Evolutionary conservation across 2,329 filamentous ascomycete genomes (phyloP).

Genomic region (Ceratocystis huliohia): DNA sequence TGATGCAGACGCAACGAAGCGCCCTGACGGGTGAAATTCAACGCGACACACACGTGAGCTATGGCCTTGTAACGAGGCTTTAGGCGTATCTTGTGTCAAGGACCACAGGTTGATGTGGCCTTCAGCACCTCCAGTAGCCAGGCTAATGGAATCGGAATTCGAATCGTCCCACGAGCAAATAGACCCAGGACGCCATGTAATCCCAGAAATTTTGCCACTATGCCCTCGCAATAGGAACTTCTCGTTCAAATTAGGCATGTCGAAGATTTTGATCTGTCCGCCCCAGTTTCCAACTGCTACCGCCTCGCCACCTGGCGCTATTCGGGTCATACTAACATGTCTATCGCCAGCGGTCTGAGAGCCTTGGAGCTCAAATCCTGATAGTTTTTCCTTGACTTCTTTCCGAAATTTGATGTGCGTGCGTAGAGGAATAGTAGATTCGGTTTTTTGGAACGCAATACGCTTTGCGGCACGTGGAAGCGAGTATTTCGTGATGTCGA

Average conservation of each 20-base stretch:
- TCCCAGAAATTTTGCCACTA: conserved; percentile 74
- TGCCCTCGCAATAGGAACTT: conserved; percentile 69
- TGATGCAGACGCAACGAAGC: conserved; percentile 81
- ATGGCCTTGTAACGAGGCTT: conserved; percentile 73
- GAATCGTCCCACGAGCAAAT: conserved; percentile 60
- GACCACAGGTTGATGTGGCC: conserved; percentile 85
- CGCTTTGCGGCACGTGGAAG: conserved; percentile 69
- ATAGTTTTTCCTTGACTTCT: conserved; percentile 67
- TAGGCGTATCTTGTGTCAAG: conserved; percentile 68
- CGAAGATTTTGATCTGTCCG: conserved; percentile 74
- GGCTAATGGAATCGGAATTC: conserved; percentile 61
- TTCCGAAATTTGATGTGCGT: conserved; percentile 91
- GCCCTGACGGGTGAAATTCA: conserved; percentile 86
- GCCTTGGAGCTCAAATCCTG: conserved; percentile 79
- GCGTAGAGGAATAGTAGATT: conserved; percentile 70
- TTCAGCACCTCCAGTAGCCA: conserved; percentile 84
- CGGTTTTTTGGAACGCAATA: conserved; percentile 62
- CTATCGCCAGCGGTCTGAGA: conserved; percentile 87
- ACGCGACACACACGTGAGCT: conserved; percentile 77
- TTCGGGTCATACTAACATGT: conserved; percentile 80
- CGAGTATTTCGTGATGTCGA: conserved; percentile 70
- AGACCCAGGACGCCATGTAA: conserved; percentile 79
- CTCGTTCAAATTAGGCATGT: conserved; percentile 69
- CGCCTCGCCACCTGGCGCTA: conserved; percentile 71
- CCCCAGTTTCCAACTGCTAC: conserved; percentile 90